These are phyloP conservation scores for Cercospora sp. DNA, from an alignment of 2,329 filamentous ascomycete genomes.

Conservation along the genomic window DNA sequence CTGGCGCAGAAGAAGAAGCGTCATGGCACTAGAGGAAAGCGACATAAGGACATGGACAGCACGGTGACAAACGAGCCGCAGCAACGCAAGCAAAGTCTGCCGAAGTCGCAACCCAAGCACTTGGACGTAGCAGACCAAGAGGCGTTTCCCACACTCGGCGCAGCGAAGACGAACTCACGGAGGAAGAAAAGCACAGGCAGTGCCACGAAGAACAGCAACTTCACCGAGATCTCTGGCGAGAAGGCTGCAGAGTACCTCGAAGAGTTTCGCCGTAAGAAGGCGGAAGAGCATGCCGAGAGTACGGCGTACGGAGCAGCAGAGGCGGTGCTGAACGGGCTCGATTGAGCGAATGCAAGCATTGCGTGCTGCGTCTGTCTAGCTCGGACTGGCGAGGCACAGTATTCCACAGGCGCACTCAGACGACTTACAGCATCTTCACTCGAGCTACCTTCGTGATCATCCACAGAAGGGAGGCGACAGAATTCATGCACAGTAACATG, in stretches of 20 bases:
- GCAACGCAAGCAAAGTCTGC: slow-evolving; percentile 8
- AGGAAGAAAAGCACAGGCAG: slow-evolving; percentile 23
- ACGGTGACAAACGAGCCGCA: neutral
- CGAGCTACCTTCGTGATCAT: neutral
- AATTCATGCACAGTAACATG: neutral
- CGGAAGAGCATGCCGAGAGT: slow-evolving; percentile 30
- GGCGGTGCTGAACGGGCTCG: slow-evolving; percentile 29
- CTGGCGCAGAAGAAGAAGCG: slow-evolving; percentile 8
- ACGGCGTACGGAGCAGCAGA: slow-evolving; percentile 33
- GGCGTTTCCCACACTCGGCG: slow-evolving; percentile 33
- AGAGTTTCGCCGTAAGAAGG: slow-evolving; percentile 33
- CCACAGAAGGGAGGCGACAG: neutral
- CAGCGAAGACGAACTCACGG: slow-evolving; percentile 16
- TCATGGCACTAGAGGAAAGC: neutral
- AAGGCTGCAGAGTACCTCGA: slow-evolving; percentile 31
- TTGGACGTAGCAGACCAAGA: slow-evolving; percentile 30
- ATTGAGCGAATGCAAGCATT: slow-evolving; percentile 20
- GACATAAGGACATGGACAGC: neutral
- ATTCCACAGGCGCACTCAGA: neutral
- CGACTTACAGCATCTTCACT: neutral
- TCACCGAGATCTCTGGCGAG: slow-evolving; percentile 32
- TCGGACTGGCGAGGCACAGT: neutral
- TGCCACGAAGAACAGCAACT: slow-evolving; percentile 20
- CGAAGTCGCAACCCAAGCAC: slow-evolving; percentile 4
- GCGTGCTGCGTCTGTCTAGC: neutral